phyloP scores from a whole-genome alignment of 768 basidiomycete genomes.

The Gloeostereum incarnatum region DNA sequence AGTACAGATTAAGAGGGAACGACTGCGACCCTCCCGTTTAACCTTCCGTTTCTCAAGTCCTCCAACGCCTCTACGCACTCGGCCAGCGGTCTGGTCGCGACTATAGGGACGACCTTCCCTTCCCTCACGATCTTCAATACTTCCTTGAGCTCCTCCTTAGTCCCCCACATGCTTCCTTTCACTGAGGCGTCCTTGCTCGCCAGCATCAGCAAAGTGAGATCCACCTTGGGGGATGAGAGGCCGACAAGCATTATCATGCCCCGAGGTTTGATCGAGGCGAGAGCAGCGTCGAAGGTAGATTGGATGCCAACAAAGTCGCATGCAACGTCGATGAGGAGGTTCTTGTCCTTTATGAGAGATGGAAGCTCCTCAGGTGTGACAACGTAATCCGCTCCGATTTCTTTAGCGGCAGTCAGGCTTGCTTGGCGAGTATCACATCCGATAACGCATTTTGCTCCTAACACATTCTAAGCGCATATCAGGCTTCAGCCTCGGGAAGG shows the following conservation, averaged over 20 bases:
- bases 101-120: background rate
- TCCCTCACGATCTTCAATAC: background rate
- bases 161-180: constrained; percentile 2
- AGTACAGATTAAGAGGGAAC: too few species aligned
- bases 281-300: background rate
- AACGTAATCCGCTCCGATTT: constrained; percentile 1
- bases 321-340: background rate
- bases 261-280: background rate
- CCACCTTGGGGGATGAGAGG: background rate
- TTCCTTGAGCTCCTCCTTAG: background rate
- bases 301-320: constrained; percentile 2
- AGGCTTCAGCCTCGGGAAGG: background rate
- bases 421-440: background rate
- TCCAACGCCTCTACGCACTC: background rate
- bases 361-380: background rate
- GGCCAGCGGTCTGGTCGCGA: background rate
- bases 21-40: background rate
- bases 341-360: background rate
- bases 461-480: background rate
- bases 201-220: background rate
- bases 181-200: constrained; percentile 1
- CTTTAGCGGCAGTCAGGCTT: background rate
- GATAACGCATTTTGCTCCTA: background rate
- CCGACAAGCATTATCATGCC: constrained; percentile 1
- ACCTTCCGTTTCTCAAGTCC: background rate